A percentile compares a stretch with the other conserved stretches of the same genome.
These are phyloP conservation scores for Sphagnurus paluster DNA, from an alignment of 1,284 basidiomycete genomes.

Conservation along the genomic window DNA sequence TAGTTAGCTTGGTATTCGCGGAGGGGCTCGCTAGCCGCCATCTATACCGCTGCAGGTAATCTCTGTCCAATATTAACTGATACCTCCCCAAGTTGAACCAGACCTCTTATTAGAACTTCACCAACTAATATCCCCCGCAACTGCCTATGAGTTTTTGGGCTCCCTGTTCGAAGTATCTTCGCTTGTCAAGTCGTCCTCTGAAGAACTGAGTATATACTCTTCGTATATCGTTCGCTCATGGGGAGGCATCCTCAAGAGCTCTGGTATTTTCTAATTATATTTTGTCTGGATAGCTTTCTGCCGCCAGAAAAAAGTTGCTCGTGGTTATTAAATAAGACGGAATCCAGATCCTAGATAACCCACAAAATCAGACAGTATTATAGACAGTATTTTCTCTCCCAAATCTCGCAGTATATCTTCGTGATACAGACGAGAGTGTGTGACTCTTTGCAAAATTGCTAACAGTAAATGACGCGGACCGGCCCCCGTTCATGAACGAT, in stretches of 20 bases:
- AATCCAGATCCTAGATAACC: not conserved
- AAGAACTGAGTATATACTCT: conserved; percentile 53
- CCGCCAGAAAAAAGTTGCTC: no score
- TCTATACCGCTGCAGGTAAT: conserved; percentile 65
- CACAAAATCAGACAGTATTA: no score
- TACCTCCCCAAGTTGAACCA: not conserved
- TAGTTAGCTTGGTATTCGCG: conserved; percentile 70
- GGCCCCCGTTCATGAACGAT: no score
- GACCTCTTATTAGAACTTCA: conserved; percentile 56
- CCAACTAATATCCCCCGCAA: conserved; percentile 68
- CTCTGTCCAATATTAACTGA: not conserved
- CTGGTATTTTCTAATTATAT: conserved; percentile 42
- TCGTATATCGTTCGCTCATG: conserved; percentile 67
- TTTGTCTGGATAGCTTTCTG: not conserved
- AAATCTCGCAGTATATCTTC: no score
- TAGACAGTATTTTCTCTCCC: no score
- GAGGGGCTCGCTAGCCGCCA: conserved; percentile 57
- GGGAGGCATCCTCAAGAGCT: conserved; percentile 65
- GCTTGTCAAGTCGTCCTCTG: conserved; percentile 41
- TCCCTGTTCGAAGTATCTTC: conserved; percentile 52
- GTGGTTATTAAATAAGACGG: no score
- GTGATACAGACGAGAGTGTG: no score
- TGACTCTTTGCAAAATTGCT: no score
- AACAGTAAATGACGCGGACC: no score
- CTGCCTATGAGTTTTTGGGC: conserved; percentile 64